A percentile compares a stretch with the other conserved stretches of the same genome.
phyloP scores from a whole-genome alignment of 306 rosid species.

The Gastrolobium bilobum region DNA sequence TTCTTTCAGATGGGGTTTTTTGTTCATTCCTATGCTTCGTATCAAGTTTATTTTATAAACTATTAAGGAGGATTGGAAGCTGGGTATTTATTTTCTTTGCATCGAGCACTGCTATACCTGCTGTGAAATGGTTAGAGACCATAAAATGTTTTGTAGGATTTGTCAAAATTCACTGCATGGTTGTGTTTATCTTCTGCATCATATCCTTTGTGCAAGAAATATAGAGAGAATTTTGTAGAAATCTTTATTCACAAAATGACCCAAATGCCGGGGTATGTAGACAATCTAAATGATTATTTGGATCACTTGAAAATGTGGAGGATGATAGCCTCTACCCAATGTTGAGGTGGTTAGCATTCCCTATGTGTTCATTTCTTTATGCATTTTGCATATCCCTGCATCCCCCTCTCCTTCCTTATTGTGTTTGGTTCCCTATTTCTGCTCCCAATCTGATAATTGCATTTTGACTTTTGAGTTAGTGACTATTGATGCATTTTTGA shows the following conservation, averaged over 20 bases:
- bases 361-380: neutral
- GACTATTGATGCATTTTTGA: neutral
- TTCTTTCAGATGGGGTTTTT: conserved; percentile 26
- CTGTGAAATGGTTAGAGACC: conserved; percentile 26
- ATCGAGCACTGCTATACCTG: conserved; percentile 12
- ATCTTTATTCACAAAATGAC: conserved; percentile 12
- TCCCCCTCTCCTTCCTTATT: neutral
- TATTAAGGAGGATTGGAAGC: conserved; percentile 17
- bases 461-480: neutral
- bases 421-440: conserved; percentile 29
- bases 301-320: conserved; percentile 16
- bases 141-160: conserved; percentile 38
- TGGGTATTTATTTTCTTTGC: conserved; percentile 33
- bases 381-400: conserved; percentile 13
- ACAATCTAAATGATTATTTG: conserved; percentile 36
- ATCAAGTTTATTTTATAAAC: conserved; percentile 14
- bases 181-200: conserved; percentile 36
- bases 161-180: neutral
- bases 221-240: neutral
- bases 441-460: conserved; percentile 4
- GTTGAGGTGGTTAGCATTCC: conserved; percentile 14
- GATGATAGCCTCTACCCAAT: conserved; percentile 30
- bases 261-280: conserved; percentile 36
- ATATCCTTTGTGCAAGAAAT: neutral
- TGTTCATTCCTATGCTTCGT: conserved; percentile 21